Base-by-base conservation (phyloP, 169 alveolate genomes). In the Besnoitia besnoiti region DNA sequence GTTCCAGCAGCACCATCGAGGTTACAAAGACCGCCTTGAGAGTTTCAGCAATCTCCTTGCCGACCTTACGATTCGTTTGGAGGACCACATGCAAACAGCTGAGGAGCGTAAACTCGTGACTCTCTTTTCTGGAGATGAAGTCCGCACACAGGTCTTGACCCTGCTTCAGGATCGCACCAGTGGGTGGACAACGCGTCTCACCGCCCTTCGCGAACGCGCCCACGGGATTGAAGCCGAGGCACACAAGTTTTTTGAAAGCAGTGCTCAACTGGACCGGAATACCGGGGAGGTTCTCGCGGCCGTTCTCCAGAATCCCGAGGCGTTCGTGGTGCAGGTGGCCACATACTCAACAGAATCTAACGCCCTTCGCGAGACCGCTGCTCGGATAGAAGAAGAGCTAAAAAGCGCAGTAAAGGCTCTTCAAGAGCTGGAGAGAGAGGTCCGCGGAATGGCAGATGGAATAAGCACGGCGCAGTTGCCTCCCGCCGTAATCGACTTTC, bases 41-140 rank as follows among this genome's bases (percentile, higher is more conserved):
- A 37, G 59, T 10, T 77, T 77, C 87, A 10, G 3, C 55, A 42
- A 37, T 3, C 37, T 42, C 19, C 59, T 42, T 12, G 0, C 37
- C 59, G 59, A 77, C 55, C 55, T 77, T 35, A 30, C 55, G 7
- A 37, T 35, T n/a, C 87, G 87, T 7, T 10, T 44, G 49, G 87
- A 77, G 21, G 87, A 77, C 37, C 8, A 3, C 40, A 27, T 77
- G 40, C 87, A 77, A 24, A 77, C 87, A 1, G 87, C 87, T 27
- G 87, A 77, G 87, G 87, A 77, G 40, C 49, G 55, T 14, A 77
- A 77, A 44, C 87, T 77, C 37, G 87, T 77, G 37, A 77, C 59
- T 1, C 49, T 77, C 16, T 77, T 77, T 5, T 3, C 59, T 5
- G 59, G 87, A 21, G 87, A 77, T 8, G 87, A 77, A 27, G 87